Evolutionary conservation across 805 yeast genomes (phyloP).

Genomic region (Candida orba): DNA sequence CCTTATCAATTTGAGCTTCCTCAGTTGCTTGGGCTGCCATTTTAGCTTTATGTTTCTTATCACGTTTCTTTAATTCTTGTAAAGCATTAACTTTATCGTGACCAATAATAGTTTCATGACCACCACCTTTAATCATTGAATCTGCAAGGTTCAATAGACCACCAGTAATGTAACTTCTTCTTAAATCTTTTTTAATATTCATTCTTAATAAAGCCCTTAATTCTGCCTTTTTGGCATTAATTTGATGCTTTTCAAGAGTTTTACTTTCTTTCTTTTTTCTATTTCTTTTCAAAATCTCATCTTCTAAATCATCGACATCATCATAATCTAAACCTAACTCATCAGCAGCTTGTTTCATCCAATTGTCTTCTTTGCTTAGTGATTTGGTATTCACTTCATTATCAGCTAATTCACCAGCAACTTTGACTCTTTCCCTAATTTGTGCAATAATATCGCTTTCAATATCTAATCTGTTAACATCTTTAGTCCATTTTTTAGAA

Average conservation of each 20-base stretch:
- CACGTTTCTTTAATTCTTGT: constrained; percentile 40
- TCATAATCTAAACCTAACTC: constrained; percentile 77
- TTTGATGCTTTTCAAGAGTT: constrained; percentile 44
- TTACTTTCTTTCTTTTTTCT: constrained; percentile 48
- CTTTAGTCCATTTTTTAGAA: constrained; percentile 41
- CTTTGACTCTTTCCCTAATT: constrained; percentile 55
- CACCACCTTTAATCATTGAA: constrained; percentile 57
- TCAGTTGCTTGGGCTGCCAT: neutral
- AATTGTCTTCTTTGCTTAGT: constrained; percentile 58
- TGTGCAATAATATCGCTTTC: constrained; percentile 70
- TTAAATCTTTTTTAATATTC: constrained; percentile 54
- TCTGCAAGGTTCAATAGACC: constrained; percentile 76
- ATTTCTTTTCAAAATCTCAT: constrained; percentile 57
- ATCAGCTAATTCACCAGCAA: constrained; percentile 75
- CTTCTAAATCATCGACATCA: constrained; percentile 53
- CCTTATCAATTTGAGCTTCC: neutral
- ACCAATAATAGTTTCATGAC: constrained; percentile 66
- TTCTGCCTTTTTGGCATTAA: constrained; percentile 34
- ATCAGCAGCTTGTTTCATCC: constrained; percentile 89
- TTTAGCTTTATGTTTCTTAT: neutral
- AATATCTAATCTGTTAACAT: constrained; percentile 64
- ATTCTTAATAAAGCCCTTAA: constrained; percentile 43
- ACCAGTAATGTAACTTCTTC: constrained; percentile 73
- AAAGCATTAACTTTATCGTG: constrained; percentile 62
- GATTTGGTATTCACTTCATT: constrained; percentile 54